Evolutionary conservation across 2,329 filamentous ascomycete genomes (phyloP).

Genomic region (Fusarium devonianum): DNA sequence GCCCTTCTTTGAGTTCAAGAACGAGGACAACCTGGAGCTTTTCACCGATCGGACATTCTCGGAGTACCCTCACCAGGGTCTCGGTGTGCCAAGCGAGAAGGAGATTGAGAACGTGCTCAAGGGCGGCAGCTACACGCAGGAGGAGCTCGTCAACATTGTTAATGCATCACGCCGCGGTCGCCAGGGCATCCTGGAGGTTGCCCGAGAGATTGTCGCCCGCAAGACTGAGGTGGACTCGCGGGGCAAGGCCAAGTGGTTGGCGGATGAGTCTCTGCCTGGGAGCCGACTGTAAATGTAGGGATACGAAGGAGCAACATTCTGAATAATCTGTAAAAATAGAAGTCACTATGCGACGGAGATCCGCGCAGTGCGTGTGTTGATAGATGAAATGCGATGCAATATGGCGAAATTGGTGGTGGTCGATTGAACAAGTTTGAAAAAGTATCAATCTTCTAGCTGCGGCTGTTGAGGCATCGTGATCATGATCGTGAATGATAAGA

Average conservation of each 20-base stretch:
- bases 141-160: constrained; percentile 70
- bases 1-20: constrained; percentile 70
- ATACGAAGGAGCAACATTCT: constrained; percentile 12
- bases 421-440: constrained; percentile 7
- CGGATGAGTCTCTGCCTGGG: constrained; percentile 39
- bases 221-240: constrained; percentile 61
- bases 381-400: constrained; percentile 35
- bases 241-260: constrained; percentile 53
- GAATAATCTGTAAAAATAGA: constrained; percentile 41
- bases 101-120: constrained; percentile 64
- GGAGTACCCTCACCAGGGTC: constrained; percentile 74
- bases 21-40: constrained; percentile 61
- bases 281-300: constrained; percentile 45
- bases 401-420: constrained; percentile 12
- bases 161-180: constrained; percentile 66
- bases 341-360: constrained; percentile 25
- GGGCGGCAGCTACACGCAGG: constrained; percentile 50
- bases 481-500: constrained; percentile 8
- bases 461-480: constrained; percentile 18
- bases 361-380: constrained; percentile 37
- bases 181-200: constrained; percentile 73
- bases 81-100: constrained; percentile 77
- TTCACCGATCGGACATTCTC: constrained; percentile 69
- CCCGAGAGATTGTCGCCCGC: constrained; percentile 71
- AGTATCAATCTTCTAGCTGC: constrained; percentile 13